Evolutionary conservation across 768 basidiomycete species (phyloP).

Genomic region (Lentinula aciculospora): DNA sequence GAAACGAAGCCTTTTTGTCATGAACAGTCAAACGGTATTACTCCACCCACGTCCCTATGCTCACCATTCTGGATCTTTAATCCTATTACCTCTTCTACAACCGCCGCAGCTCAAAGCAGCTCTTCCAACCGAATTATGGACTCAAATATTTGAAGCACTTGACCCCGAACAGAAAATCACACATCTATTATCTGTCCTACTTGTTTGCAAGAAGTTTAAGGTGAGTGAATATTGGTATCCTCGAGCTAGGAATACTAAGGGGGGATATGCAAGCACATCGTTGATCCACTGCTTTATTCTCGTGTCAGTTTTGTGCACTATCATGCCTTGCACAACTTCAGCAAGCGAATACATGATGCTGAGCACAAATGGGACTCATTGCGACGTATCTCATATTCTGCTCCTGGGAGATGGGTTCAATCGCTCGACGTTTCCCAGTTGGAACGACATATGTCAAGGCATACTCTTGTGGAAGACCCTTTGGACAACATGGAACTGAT

Average conservation of each 20-base stretch:
- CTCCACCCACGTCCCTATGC: constrained; percentile 68
- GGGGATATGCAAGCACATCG: constrained; percentile 43
- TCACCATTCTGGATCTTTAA: constrained; percentile 47
- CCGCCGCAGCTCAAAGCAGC: constrained; percentile 41
- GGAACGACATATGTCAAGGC: constrained; percentile 11
- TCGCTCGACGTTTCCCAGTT: constrained; percentile 64
- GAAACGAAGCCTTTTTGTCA: neutral
- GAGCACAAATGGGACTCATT: constrained; percentile 88
- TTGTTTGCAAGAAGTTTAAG: constrained; percentile 42
- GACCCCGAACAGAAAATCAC: constrained; percentile 15
- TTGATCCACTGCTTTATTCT: constrained; percentile 63
- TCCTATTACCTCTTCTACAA: constrained; percentile 68
- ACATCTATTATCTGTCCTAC: constrained; percentile 29
- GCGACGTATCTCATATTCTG: constrained; percentile 78
- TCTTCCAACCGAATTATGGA: constrained; percentile 71
- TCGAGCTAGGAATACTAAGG: neutral
- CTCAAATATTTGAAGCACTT: constrained; percentile 43
- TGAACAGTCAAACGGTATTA: constrained; percentile 19
- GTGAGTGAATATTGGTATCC: constrained; percentile 19
- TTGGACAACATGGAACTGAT: constrained; percentile 32
- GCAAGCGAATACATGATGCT: constrained; percentile 48
- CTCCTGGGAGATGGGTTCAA: constrained; percentile 86
- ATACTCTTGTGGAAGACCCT: neutral
- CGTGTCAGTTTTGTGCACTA: constrained; percentile 39
- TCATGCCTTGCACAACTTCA: constrained; percentile 48